Conservation (phyloP, 768 basidiomycete genomes). For the Sarcodon sp. region DNA sequence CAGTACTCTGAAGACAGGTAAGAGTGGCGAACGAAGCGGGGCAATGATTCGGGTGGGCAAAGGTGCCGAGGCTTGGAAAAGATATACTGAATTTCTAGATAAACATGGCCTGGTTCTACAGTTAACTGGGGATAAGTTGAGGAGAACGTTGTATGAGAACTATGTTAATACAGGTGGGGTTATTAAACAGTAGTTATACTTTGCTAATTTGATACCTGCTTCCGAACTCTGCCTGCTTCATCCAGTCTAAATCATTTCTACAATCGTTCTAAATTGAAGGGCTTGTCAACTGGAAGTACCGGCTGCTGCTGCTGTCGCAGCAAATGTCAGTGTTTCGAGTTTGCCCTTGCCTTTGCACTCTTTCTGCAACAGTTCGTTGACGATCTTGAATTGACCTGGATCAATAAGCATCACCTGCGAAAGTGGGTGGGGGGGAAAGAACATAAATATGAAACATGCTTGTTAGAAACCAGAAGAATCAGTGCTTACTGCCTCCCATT, state of each 20-base stretch:
- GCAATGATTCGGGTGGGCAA: slow-evolving; percentile 2
- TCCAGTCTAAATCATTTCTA: slow-evolving; percentile 1
- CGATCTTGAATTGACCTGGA: slow-evolving; percentile 78
- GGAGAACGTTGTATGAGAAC: slow-evolving; percentile 7
- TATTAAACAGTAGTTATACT: background rate
- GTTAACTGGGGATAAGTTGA: slow-evolving; percentile 6
- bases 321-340: slow-evolving; percentile 71
- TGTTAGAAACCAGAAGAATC: background rate
- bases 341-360: slow-evolving; percentile 83
- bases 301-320: slow-evolving; percentile 35
- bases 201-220: background rate
- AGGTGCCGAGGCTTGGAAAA: slow-evolving; percentile 9
- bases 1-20: slow-evolving; percentile 43
- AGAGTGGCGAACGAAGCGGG: slow-evolving; percentile 4
- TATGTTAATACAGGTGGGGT: background rate
- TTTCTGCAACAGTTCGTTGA: slow-evolving; percentile 84
- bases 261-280: no score
- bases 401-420: slow-evolving; percentile 82
- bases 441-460: background rate
- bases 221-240: background rate
- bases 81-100: slow-evolving; percentile 7
- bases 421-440: background rate
- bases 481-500: slow-evolving; percentile 77
- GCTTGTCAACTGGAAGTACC: background rate
- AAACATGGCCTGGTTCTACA: slow-evolving; percentile 6